A percentile compares a stretch with the other conserved stretches of the same genome.
phyloP scores from a whole-genome alignment of 2,329 filamentous ascomycete genomes.

The Daldinia sp. region DNA sequence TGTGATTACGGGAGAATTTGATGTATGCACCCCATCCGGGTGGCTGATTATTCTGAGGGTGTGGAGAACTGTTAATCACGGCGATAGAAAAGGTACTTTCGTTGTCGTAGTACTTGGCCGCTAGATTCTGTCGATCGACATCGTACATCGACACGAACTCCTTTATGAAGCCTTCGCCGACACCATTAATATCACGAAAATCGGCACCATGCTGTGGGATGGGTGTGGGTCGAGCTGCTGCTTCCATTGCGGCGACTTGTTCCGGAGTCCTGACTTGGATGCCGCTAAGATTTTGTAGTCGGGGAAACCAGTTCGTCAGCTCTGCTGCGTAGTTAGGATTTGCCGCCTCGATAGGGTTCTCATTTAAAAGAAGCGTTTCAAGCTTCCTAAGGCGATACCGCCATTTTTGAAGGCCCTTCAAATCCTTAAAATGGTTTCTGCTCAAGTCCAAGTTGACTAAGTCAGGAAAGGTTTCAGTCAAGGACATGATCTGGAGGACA shows the following conservation, averaged over 20 bases:
- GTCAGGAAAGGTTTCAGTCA: slow-evolving; percentile 84
- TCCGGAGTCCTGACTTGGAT: slow-evolving; percentile 78
- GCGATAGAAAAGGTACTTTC: slow-evolving; percentile 80
- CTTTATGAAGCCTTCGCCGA: slow-evolving; percentile 80
- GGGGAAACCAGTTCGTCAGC: slow-evolving; percentile 85
- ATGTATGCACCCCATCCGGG: slow-evolving; percentile 80
- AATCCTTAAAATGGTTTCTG: slow-evolving; percentile 78
- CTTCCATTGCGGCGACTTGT: slow-evolving; percentile 69
- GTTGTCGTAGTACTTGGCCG: slow-evolving; percentile 78
- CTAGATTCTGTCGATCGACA: slow-evolving; percentile 72
- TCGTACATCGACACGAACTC: slow-evolving; percentile 83
- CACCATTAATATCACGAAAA: slow-evolving; percentile 79
- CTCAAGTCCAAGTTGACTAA: slow-evolving; percentile 91
- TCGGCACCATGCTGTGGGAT: slow-evolving; percentile 73
- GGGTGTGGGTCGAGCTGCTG: slow-evolving; percentile 65
- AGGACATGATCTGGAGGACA: slow-evolving; percentile 76
- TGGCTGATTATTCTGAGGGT: slow-evolving; percentile 57
- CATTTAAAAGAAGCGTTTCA: slow-evolving; percentile 82
- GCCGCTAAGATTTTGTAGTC: slow-evolving; percentile 81
- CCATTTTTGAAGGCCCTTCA: slow-evolving; percentile 79
- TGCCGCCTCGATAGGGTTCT: slow-evolving; percentile 77
- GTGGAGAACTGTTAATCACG: slow-evolving; percentile 72
- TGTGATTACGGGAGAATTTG: slow-evolving; percentile 81
- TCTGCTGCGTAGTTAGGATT: slow-evolving; percentile 73
- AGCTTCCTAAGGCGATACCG: slow-evolving; percentile 81